phyloP scores from a whole-genome alignment of 177 flowering plant species.

The Vitis hybrid region DNA sequence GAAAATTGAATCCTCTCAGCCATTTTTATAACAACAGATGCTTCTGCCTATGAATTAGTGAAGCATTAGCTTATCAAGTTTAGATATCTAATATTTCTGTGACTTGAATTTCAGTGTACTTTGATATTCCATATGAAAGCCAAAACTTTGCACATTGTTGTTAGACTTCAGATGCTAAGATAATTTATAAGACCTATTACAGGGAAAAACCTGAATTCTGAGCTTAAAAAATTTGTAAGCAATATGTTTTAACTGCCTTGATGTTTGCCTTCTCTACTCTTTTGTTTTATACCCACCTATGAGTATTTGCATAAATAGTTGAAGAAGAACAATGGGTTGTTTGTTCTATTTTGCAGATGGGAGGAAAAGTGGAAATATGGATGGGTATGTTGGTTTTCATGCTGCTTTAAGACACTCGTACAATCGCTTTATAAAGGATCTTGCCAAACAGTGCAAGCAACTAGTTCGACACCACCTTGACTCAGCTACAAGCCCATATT shows the following conservation, averaged over 20 bases:
- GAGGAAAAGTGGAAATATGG: constrained; percentile 61
- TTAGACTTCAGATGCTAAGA: too few relatives aligned
- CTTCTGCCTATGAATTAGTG: background rate
- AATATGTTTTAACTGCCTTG: background rate
- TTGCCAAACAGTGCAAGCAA: constrained; percentile 89
- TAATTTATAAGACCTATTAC: too few relatives aligned
- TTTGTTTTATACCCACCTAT: background rate
- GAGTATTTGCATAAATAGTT: background rate
- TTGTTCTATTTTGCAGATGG: constrained; percentile 44
- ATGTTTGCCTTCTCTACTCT: background rate
- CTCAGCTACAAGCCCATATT: constrained; percentile 95
- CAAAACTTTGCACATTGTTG: background rate
- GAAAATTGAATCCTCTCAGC: background rate
- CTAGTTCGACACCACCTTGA: constrained; percentile 90
- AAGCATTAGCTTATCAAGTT: background rate
- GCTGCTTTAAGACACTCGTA: constrained; percentile 84
- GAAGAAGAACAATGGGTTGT: background rate
- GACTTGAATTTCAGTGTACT: background rate
- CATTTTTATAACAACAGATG: background rate
- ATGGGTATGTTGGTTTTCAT: constrained; percentile 89
- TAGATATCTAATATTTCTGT: background rate
- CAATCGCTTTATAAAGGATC: constrained; percentile 65
- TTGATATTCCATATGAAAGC: background rate
- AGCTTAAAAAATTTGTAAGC: background rate
- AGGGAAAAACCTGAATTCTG: background rate